phyloP scores from a whole-genome alignment of 345 rosid genomes.

The Salix exigua region DNA sequence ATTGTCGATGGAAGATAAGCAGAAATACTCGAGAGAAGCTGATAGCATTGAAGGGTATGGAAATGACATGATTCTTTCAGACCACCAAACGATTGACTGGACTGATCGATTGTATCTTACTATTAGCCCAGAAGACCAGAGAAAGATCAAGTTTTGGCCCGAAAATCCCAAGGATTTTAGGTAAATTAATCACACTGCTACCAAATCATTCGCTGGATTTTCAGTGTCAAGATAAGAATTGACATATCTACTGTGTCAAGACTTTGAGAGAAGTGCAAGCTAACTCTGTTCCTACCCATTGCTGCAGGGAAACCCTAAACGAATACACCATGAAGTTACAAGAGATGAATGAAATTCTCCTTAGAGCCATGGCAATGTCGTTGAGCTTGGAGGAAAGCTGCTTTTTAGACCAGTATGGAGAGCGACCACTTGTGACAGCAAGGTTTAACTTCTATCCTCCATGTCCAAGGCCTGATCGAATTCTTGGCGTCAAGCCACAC shows the following conservation, averaged over 20 bases:
- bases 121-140: constrained; percentile 40
- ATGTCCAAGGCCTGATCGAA: constrained; percentile 51
- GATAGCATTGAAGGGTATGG: constrained; percentile 67
- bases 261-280: not conserved
- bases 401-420: constrained; percentile 47
- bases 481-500: constrained; percentile 52
- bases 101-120: constrained; percentile 53
- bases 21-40: constrained; percentile 43
- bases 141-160: constrained; percentile 58
- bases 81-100: constrained; percentile 71
- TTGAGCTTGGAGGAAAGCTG: constrained; percentile 41
- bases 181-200: constrained; percentile 16
- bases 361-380: constrained; percentile 53
- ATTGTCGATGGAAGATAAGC: constrained; percentile 54
- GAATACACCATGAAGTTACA: constrained; percentile 37
- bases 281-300: not conserved
- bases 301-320: constrained; percentile 36
- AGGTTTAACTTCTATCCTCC: constrained; percentile 62
- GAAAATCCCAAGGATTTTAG: constrained; percentile 46
- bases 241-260: not conserved
- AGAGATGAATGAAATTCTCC: constrained; percentile 21
- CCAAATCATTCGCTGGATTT: not conserved
- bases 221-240: not conserved
- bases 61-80: constrained; percentile 54
- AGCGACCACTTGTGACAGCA: constrained; percentile 28